phyloP scores from a whole-genome alignment of 805 yeast genomes.

The Cyberlindnera mycetangii region DNA sequence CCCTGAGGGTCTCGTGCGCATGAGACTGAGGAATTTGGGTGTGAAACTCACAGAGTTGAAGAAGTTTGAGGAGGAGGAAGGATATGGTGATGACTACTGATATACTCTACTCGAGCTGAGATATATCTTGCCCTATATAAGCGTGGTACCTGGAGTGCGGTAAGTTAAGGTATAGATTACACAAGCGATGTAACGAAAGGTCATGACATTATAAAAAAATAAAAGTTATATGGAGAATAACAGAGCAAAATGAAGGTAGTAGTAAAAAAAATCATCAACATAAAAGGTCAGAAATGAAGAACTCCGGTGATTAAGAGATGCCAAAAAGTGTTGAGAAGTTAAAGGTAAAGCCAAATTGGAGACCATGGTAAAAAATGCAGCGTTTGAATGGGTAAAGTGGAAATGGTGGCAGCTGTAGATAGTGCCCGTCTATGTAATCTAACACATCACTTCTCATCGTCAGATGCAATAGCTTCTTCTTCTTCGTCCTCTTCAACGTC shows the following conservation, averaged over 20 bases:
- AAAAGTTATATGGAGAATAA: not conserved
- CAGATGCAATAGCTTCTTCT: constrained; percentile 33
- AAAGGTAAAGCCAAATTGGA: not conserved
- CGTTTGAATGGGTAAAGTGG: too few species aligned
- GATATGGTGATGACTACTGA: constrained; percentile 1
- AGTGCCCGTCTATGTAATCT: too few species aligned
- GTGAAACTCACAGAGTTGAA: constrained; percentile 19
- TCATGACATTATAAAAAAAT: not conserved
- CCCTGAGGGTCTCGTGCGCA: constrained; percentile 24
- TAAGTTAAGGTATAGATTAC: not conserved
- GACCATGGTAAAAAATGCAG: not conserved
- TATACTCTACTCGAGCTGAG: too few species aligned
- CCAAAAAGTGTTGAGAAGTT: not conserved
- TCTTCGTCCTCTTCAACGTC: constrained; percentile 52
- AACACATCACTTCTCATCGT: constrained; percentile 28
- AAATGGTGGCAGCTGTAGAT: too few species aligned
- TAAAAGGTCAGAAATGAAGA: not conserved
- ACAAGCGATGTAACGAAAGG: too few species aligned
- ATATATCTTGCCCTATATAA: too few species aligned
- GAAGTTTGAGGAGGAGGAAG: constrained; percentile 20
- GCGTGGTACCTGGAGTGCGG: not conserved
- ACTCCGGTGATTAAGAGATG: not conserved
- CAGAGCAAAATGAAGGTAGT: not conserved
- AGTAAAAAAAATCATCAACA: not conserved
- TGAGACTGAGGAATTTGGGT: constrained; percentile 18